Base-by-base conservation (phyloP, 2,329 filamentous ascomycete genomes). In the Xenosphaeropsis pyriputrescens region DNA sequence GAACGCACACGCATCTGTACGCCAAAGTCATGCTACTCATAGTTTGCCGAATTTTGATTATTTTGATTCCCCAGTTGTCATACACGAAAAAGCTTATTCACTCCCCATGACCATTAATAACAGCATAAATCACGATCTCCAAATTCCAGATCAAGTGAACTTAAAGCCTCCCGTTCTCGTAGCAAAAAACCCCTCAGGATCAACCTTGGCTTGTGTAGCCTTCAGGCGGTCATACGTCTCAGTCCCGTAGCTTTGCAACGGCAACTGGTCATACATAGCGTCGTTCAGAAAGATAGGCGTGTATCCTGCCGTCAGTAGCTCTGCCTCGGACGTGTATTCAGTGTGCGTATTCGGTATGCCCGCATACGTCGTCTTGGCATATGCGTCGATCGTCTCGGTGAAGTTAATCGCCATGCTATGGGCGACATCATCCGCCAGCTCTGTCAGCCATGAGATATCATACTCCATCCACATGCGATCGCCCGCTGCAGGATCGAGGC, bases 151-250 rank as follows among this genome's bases (percentile, higher is more conserved):
- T 26, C 22, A 26, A 26, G 22, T 26, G 22, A 26, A 26, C 8
- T 26, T 26, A 26, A 26, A 26, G 3, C 22, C 22, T 22, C 22
- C 63, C n/a, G 58, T 62, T 5, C 47, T 48, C 8, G 61, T 65
- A 37, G 68, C 68, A 29, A 68, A 68, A 5, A 74, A 41, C 2
- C 50, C 47, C 0, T 54, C 37, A 1, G 62, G 56, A 44, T 72
- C 71, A 45, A 64, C 72, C 47, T 60, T 64, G 26, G 55, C 47
- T 60, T 76, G 75, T 18, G 74, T 56, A 0, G 34, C 26, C 12
- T 59, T 38, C 16, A 72, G 46, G 8, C 43, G 45, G 1, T 47
- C 39, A 39, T 70, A 71, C 41, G 67, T 67, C 2, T 14, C 38
- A 1, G 66, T 67, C 42, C 61, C 70, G 47, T 68, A 70, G 2